Conservation (phyloP, 179 eudicot genomes). For the Corrigiola litoralis region DNA sequence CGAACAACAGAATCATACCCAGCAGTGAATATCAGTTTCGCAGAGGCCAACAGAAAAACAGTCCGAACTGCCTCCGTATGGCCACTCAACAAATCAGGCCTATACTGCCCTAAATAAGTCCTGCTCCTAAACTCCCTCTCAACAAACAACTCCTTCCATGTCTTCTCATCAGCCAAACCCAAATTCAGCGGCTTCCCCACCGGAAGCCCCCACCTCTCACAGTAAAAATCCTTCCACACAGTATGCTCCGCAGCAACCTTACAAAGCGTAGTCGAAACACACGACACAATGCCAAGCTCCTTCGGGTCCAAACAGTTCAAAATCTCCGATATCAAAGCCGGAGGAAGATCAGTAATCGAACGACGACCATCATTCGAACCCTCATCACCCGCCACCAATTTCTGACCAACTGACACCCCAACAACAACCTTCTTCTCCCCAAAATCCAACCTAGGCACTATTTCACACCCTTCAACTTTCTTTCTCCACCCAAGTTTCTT, state of each 20-base stretch:
- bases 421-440: constrained; percentile 25
- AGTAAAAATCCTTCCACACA: constrained; percentile 87
- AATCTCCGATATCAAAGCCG: constrained; percentile 74
- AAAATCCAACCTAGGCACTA: constrained; percentile 20
- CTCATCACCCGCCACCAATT: constrained; percentile 33
- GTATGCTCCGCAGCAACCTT: constrained; percentile 72
- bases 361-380: constrained; percentile 22
- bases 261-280: constrained; percentile 62
- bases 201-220: constrained; percentile 92
- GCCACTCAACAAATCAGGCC: constrained; percentile 58
- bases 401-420: constrained; percentile 15
- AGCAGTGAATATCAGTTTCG: constrained; percentile 70
- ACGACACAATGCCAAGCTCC: constrained; percentile 86
- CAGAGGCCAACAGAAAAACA: constrained; percentile 65
- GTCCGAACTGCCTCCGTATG: constrained; percentile 74
- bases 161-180: constrained; percentile 49
- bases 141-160: constrained; percentile 89
- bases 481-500: constrained; percentile 23
- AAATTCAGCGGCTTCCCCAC: constrained; percentile 28
- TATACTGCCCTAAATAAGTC: constrained; percentile 69
- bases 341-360: constrained; percentile 79
- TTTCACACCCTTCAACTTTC: constrained; percentile 23
- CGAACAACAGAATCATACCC: constrained; percentile 83
- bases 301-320: constrained; percentile 85
- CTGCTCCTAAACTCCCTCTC: constrained; percentile 87